Evolutionary conservation across 1,284 basidiomycete species (phyloP), one percentile per base, ranked within the genome.

Genomic region (Ustilago sp.): DNA sequence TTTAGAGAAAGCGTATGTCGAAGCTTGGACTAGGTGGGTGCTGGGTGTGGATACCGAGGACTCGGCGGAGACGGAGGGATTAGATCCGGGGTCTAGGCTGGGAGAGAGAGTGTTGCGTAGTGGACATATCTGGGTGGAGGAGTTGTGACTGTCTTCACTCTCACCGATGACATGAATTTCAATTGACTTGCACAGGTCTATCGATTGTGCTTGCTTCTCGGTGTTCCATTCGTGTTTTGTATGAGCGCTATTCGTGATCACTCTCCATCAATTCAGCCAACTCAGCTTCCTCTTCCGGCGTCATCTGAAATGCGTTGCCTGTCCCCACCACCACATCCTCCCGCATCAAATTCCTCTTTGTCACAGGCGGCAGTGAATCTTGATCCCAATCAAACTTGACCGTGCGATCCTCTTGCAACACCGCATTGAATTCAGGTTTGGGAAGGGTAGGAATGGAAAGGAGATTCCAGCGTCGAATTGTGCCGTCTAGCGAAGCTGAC

Each of bases 21-120:
- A 88, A 52, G 90, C 89, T 0, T 91, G 90, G 90, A 83, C 84
- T 39, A 87, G 90, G 45, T 91, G 89, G 89, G 90, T 89, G 6
- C 82, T 85, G 12, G 90, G 90, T 3, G 87, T 88, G 28, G 90
- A 89, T 76, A 86, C 82, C 38, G 88, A 88, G 77, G 85, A 85
- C 54, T 86, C 83, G 53, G 83, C 82, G 53, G 88, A 88, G 71
- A 87, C 85, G 86, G 71, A 74, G 6, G 55, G 34, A 1, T 56
- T 77, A 34, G 60, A 56, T 45, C 8, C 17, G 4, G 39, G 28
- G 8, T 34, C 38, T 28, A 41, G 7, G 47, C 41, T 45, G n/a
- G 19, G 28, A 6, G 17, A 47, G 53, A 45, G 61, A 12, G 45
- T 75, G 31, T 43, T 31, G 50, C 45, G 45, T 35, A 63, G 56